These are phyloP conservation scores for Thelephora aurantiotincta DNA, from an alignment of 768 basidiomycete species.

Conservation along the genomic window DNA sequence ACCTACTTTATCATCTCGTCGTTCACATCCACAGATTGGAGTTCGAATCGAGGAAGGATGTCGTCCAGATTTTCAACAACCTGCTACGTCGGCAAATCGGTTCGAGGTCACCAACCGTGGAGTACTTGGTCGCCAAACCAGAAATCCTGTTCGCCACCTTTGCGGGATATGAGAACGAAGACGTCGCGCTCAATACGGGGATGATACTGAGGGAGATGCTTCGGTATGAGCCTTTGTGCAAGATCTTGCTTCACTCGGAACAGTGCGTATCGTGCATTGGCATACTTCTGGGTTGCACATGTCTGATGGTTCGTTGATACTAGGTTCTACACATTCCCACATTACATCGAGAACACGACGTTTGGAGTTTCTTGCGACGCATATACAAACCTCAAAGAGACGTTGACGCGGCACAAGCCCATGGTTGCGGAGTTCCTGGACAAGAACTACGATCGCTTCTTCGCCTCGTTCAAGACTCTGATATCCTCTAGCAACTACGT, in stretches of 20 bases:
- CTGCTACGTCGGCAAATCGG: slow-evolving; percentile 87
- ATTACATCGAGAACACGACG: slow-evolving; percentile 94
- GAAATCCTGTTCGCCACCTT: slow-evolving; percentile 75
- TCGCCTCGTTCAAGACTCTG: slow-evolving; percentile 85
- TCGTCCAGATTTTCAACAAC: slow-evolving; percentile 81
- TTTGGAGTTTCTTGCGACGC: slow-evolving; percentile 98
- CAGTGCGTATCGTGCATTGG: slow-evolving; percentile 46
- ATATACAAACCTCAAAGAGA: slow-evolving; percentile 95
- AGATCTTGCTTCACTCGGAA: slow-evolving; percentile 84
- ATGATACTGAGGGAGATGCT: slow-evolving; percentile 98
- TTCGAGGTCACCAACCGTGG: slow-evolving; percentile 88
- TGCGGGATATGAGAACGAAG: slow-evolving; percentile 89
- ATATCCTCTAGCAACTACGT: slow-evolving; percentile 94
- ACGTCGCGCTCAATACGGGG: slow-evolving; percentile 92
- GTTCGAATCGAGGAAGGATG: slow-evolving; percentile 85
- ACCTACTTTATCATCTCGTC: slow-evolving; percentile 72
- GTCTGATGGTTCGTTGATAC: neutral
- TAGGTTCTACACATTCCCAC: slow-evolving; percentile 93
- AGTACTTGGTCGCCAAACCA: slow-evolving; percentile 70
- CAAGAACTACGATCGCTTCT: slow-evolving; percentile 96
- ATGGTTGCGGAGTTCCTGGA: slow-evolving; percentile 98
- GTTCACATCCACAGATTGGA: slow-evolving; percentile 77
- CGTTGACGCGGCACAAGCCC: slow-evolving; percentile 88
- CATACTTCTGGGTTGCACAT: neutral
- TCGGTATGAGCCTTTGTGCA: slow-evolving; percentile 79